Percentiles rank a stretch among this genome's conserved stretches.
phyloP scores from a whole-genome alignment of 352 stramenopile species.

The Phytophthora lateralis region DNA sequence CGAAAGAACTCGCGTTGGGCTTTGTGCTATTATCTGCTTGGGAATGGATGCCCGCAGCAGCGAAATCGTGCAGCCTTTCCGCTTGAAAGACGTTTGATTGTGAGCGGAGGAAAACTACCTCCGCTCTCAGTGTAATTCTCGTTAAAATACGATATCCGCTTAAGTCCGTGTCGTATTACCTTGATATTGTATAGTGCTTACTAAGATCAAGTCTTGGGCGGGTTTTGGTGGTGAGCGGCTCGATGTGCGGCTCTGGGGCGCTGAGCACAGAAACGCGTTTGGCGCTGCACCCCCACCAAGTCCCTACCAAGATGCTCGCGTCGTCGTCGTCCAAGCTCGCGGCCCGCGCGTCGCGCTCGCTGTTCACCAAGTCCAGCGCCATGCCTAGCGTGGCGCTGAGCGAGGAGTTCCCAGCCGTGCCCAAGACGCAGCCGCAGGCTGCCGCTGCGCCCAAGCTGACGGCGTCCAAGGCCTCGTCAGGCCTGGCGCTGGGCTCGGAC shows the following conservation, averaged over 20 bases:
- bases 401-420: slow-evolving; percentile 67
- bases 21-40: no score
- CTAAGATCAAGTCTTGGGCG: slow-evolving; percentile 5
- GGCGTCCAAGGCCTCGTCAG: slow-evolving; percentile 51
- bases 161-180: background rate
- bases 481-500: slow-evolving; percentile 68
- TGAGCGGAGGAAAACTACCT: no score
- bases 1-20: no score
- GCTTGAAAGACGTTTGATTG: no score
- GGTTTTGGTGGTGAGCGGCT: slow-evolving; percentile 49
- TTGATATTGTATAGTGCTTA: background rate
- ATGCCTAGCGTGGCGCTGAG: slow-evolving; percentile 62
- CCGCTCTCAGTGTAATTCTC: no score
- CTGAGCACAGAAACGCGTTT: slow-evolving; percentile 36
- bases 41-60: no score
- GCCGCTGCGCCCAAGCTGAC: slow-evolving; percentile 35
- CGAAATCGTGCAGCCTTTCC: no score
- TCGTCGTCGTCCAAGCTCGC: slow-evolving; percentile 42
- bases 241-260: slow-evolving; percentile 32
- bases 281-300: background rate
- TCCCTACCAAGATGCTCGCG: slow-evolving; percentile 34
- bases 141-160: background rate
- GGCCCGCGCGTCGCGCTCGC: slow-evolving; percentile 49
- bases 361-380: slow-evolving; percentile 67
- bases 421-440: slow-evolving; percentile 40